Base-by-base conservation (phyloP, 2,329 filamentous ascomycete genomes). In the Onygena corvina region DNA sequence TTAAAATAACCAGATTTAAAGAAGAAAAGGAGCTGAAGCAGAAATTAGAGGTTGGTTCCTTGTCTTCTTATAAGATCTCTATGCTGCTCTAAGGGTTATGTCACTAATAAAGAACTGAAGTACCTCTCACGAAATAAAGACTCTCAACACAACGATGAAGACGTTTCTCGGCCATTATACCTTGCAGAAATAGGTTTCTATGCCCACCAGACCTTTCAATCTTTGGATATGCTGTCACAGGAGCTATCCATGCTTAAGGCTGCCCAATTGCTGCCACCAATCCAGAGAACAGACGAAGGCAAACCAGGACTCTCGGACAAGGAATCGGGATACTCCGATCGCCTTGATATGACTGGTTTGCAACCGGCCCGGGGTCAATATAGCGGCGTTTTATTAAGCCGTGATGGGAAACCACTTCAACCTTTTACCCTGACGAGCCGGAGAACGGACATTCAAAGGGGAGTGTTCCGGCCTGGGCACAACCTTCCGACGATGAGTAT, bases 401-500 rank as follows among this genome's bases (percentile, higher is more conserved):
- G 74, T 53, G 75, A 82, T 50, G 92, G 92, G 38, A 92, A 86
- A 62, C 92, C 92, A 11, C 72, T 96, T 57, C 80, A 89, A 58
- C 90, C 90, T 0, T 96, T 98, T 61, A 95, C 88, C 1, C 73
- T 98, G 18, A 74, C 93, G 3, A 82, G 83, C 52, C 83, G 76
- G 56, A 77, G 92, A 31, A 80, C 86, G 53, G 81, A 87, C 53
- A 67, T 94, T 52, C 78, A 81, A 52, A 75, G 81, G 51, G 84
- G 84, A 2, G 90, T 98, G 0, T 98, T 98, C 67, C 77, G 86
- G 49, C 80, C 87, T 0, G 87, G 92, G 5, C 92, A 98, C 64
- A 95, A 86, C 67, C 70, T 98, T 51, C 92, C 92, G 0, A 96
- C 92, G 2, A 96, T 98, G 92, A 86, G 80, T 1, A 95, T 98